Base-by-base conservation (phyloP, 2,329 filamentous ascomycete genomes). In the Curvularia eragrostidis region DNA sequence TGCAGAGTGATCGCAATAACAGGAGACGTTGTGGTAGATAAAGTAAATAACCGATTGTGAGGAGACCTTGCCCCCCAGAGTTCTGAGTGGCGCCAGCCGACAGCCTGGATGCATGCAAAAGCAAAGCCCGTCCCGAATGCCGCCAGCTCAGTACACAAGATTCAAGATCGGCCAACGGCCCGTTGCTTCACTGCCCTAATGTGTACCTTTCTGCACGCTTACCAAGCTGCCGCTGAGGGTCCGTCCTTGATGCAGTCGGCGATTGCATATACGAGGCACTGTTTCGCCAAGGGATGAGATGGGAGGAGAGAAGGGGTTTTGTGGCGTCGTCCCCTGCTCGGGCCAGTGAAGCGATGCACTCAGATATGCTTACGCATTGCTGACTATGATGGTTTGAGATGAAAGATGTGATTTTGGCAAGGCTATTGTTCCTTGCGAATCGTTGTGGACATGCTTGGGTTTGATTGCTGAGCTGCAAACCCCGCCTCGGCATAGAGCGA, bases 51-150 rank as follows among this genome's bases (percentile, higher is more conserved):
- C 13, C 41, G 24, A 13, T 39, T 42, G 41, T n/a, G 6, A 24
- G 38, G 13, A 18, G 12, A 18, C 23, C 34, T 28, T 24, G 49
- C 43, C 41, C 30, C 46, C 23, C 15, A 46, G 51, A 30, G 49
- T 26, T 44, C 32, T 21, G 47, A 39, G 55, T 59, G 55, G 59
- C 50, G 52, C 55, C 53, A 48, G 21, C 48, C 49, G 38, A 42
- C 49, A 42, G 38, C 49, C 49, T 36, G 34, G 44, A 49, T 30
- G 41, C 39, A 44, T 54, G 53, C 28, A 66, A 65, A 59, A 58
- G 52, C 47, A 51, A 58, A 51, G 18, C 36, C 9, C 36, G 30
- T 34, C 34, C 49, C 42, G 21, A 43, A 26, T 28, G 42, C 56
- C 26, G 44, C 52, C 47, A 28, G 38, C 34, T 36, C 47, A 55